Evolutionary conservation across 2,329 filamentous ascomycete genomes (phyloP).

Genomic region (Pyrenophora teres): DNA sequence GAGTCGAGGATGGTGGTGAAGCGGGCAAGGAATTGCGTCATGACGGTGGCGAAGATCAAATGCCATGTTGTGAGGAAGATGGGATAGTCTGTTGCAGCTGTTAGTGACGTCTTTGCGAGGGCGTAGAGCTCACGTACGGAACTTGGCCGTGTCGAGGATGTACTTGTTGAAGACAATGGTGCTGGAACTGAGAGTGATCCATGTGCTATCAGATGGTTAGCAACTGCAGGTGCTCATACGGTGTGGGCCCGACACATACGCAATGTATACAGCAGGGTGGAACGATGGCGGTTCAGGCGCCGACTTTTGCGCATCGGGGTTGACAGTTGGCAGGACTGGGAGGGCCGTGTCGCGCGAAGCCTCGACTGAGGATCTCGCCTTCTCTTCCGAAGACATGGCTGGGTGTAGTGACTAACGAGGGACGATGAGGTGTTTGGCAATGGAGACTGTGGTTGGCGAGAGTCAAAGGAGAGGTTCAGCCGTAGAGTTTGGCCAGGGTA

Average conservation of each 20-base stretch:
- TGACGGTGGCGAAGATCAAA: constrained; percentile 86
- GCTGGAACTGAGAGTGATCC: constrained; percentile 90
- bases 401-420: constrained; percentile 23
- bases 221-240: constrained; percentile 20
- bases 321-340: constrained; percentile 77
- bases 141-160: constrained; percentile 83
- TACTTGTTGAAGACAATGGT: constrained; percentile 99
- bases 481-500: constrained; percentile 9
- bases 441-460: constrained; percentile 12
- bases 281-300: constrained; percentile 63
- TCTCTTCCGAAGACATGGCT: constrained; percentile 69
- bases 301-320: constrained; percentile 73
- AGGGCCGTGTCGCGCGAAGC: constrained; percentile 63
- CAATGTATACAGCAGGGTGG: constrained; percentile 85
- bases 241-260: constrained; percentile 58
- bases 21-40: constrained; percentile 91
- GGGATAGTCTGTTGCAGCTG: constrained; percentile 32
- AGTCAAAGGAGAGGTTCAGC: constrained; percentile 27
- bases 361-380: constrained; percentile 82
- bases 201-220: constrained; percentile 63
- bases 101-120: constrained; percentile 32
- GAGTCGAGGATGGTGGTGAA: constrained; percentile 90
- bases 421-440: constrained; percentile 20
- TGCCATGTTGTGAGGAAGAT: constrained; percentile 91
- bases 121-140: constrained; percentile 64